Base-by-base conservation (phyloP, 768 basidiomycete genomes). In the Amylocystis lapponica region DNA sequence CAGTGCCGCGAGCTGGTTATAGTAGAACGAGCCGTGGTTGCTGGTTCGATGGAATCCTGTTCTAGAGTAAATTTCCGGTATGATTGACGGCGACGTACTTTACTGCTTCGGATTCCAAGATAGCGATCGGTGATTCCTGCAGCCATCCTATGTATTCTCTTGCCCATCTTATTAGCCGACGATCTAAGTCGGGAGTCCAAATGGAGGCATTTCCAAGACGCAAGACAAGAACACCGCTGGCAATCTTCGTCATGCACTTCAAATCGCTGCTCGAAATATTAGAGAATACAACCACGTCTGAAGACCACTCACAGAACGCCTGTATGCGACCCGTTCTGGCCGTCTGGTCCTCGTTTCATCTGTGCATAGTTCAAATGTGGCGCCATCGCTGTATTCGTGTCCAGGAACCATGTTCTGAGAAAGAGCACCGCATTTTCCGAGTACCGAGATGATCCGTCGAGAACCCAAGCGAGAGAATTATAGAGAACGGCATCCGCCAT, bases 21-120 rank as follows among this genome's bases (percentile, higher is more conserved):
- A 75, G 57, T 75, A 84, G 59, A 76, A 85, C 0, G 75, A 67
- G 25, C 79, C 81, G 50, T 83, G 83, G 50, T 85, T 85, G 53
- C 81, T 84, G 50, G 21, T 23, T 27, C 8, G 11, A 19, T 19
- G 14, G 1, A 2, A 10, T 25, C 46, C 43, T 41, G 25, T n/a
- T n/a, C 32, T 8, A 11, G 14, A 12, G 16, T 20, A 10, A 34
- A 8, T 30, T 3, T 13, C 11, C 17, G 7, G n/a, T 13, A 9
- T 4, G 3, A 3, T 3, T 13, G 4, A 20, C 22, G 12, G 6
- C 32, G 6, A 55, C 67, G 40, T 37, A 83, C 81, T 83, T 83
- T 14, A 55, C 47, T 2, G 76, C 66, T 2, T 51, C 47, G 14
- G 60, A 60, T 45, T 79, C 78, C 37, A 72, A 63, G 3, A 75